These are phyloP conservation scores for Phialophora verrucosa DNA, from an alignment of 2,329 filamentous ascomycete species.

Conservation along the genomic window DNA sequence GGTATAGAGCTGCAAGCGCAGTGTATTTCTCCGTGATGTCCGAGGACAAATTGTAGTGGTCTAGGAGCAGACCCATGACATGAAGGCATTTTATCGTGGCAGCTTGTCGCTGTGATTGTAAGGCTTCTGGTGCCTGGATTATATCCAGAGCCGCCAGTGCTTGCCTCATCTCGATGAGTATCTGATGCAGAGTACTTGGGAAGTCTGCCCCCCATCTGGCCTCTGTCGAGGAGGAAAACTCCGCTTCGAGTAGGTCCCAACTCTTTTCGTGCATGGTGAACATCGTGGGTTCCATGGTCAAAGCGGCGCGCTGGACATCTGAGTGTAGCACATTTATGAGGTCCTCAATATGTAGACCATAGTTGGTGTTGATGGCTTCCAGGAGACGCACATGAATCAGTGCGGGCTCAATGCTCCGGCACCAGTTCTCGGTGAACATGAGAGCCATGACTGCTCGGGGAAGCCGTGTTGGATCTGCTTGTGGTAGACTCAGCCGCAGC, in stretches of 20 bases:
- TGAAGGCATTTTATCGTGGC: conserved; percentile 21
- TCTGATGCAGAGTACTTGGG: background rate
- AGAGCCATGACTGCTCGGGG: conserved; percentile 17
- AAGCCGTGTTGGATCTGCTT: conserved; percentile 2
- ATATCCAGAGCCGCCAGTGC: conserved; percentile 14
- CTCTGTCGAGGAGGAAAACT: conserved; percentile 3
- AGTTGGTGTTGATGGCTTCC: conserved; percentile 11
- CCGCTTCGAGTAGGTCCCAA: conserved; percentile 11
- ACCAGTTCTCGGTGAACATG: conserved; percentile 22
- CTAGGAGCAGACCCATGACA: conserved; percentile 7
- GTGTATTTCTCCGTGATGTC: conserved; percentile 15
- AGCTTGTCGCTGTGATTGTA: conserved; percentile 4
- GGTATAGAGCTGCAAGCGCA: conserved; percentile 21
- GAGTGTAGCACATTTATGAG: conserved; percentile 21
- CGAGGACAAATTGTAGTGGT: conserved; percentile 15
- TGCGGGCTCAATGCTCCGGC: conserved; percentile 12
- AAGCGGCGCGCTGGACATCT: conserved; percentile 21
- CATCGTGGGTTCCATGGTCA: conserved; percentile 7
- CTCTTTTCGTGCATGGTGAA: conserved; percentile 17
- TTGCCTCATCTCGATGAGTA: conserved; percentile 11
- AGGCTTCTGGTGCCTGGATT: background rate
- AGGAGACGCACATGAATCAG: conserved; percentile 19
- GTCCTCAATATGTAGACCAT: conserved; percentile 8
- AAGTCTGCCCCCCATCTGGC: background rate
- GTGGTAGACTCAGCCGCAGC: conserved; percentile 15